Evolutionary conservation across 208 protist species (phyloP), one percentile per base, ranked within the genome.

Genomic region (Trypanosomatidae sp.): DNA sequence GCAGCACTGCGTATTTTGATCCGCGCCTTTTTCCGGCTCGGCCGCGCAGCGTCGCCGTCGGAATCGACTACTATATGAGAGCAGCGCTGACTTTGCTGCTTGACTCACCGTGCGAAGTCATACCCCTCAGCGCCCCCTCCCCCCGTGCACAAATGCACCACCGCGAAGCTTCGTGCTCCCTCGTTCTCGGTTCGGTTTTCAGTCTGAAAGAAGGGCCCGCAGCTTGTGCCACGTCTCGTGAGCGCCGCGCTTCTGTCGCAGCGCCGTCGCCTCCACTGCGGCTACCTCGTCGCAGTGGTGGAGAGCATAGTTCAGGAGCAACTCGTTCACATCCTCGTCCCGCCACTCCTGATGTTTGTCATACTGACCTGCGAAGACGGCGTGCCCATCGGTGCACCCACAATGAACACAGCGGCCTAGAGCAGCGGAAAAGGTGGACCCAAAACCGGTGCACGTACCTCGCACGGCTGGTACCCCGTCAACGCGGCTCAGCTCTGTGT

Each of bases 381-480:
- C 81, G 73, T 96, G 91, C 12, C 89, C 89, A 69, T 91, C 82
- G 0, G 76, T 84, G 70, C 74, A 83, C 25, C 87, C 88, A 70
- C 89, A 94, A 70, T 84, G 74, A 6, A 85, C 56, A 62, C 89
- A 94, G 15, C 74, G 70, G 8, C 85, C 81, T 0, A 85, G 71
- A 5, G 68, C 62, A 17, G 64, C 74, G 6, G 82, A 81, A 13
- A 85, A 69, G 33, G 89, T 93, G 7, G 89, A 92, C 70, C 86
- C 88, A 71, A 93, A 87, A 15, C 91, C 91, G 17, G 69, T 89
- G 80, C 88, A 94, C 19, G 86, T 91, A 43, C 89, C 91, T n/a
- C 86, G 82, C 1, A 94, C 56, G 28, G 88, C 87, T 19, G 91
- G 82, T 22, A 93, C 84, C 19, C 91, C 91, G 9, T 85, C 79